phyloP scores from a whole-genome alignment of 2,329 filamentous ascomycete genomes.

The Scedosporium apiospermum region DNA sequence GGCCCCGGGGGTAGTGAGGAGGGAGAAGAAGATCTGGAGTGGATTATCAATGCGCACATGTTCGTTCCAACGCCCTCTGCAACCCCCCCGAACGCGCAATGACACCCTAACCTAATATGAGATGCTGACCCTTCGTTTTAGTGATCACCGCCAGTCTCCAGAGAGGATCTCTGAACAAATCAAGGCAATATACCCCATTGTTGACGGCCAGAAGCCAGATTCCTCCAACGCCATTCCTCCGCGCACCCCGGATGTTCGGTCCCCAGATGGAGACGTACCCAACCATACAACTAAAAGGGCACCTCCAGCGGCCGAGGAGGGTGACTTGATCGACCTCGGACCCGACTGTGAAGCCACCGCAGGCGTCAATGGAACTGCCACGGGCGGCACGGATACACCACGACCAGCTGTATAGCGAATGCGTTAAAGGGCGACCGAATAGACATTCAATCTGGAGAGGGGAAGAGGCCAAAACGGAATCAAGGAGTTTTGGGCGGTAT shows the following conservation, averaged over 20 bases:
- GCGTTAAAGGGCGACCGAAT: not conserved
- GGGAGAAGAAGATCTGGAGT: conserved; percentile 84
- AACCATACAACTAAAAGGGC: not conserved
- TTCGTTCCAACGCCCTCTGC: conserved; percentile 28
- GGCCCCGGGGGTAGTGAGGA: conserved; percentile 64
- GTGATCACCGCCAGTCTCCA: conserved; percentile 29
- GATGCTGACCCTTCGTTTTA: not conserved
- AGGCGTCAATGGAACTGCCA: not conserved
- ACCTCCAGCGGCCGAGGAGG: not conserved
- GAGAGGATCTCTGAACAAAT: conserved; percentile 72
- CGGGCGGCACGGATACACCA: not conserved
- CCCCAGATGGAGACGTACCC: not conserved
- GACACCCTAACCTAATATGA: not conserved
- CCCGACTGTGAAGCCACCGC: conserved; percentile 17
- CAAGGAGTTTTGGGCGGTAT: not conserved
- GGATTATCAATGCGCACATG: conserved; percentile 86
- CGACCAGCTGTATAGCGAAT: not conserved
- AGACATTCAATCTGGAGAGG: not conserved
- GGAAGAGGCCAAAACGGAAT: not conserved
- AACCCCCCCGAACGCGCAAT: not conserved
- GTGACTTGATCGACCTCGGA: conserved; percentile 47
- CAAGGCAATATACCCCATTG: conserved; percentile 72
- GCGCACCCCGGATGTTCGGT: conserved; percentile 7
- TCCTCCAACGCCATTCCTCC: conserved; percentile 48
- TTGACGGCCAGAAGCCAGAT: conserved; percentile 61